Percentiles rank a stretch among this genome's conserved stretches.
These are phyloP conservation scores for Cornus kousa DNA, from an alignment of 148 eudicot species.

Conservation along the genomic window DNA sequence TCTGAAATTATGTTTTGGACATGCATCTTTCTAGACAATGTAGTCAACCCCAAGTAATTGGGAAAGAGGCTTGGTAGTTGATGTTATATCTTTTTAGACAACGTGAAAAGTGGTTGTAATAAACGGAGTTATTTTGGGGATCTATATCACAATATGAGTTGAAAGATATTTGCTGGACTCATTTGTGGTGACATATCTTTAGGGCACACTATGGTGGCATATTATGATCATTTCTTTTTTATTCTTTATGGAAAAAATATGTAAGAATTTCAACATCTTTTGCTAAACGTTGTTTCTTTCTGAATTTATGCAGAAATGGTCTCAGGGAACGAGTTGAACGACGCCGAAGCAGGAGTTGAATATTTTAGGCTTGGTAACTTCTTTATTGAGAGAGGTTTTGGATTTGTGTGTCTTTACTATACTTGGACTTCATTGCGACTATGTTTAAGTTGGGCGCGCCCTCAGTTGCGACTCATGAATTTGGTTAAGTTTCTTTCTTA, in stretches of 20 bases:
- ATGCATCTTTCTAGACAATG: no score
- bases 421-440: slow-evolving; percentile 54
- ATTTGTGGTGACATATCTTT: not conserved
- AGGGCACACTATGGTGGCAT: not conserved
- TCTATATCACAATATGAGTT: no score
- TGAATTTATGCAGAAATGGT: slow-evolving; percentile 57
- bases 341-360: slow-evolving; percentile 91
- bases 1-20: no score
- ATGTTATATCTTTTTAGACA: no score
- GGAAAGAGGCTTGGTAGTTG: no score
- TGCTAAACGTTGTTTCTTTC: slow-evolving; percentile 4
- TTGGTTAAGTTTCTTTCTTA: slow-evolving; percentile 76
- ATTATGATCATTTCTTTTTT: no score
- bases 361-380: slow-evolving; percentile 13
- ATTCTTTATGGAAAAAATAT: not conserved
- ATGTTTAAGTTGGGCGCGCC: slow-evolving; percentile 55
- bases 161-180: no score
- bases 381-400: slow-evolving; percentile 19
- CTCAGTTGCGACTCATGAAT: slow-evolving; percentile 55
- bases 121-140: no score
- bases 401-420: slow-evolving; percentile 48
- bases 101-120: no score
- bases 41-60: no score
- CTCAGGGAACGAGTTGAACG: slow-evolving; percentile 45
- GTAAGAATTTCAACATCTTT: not conserved